These are phyloP conservation scores for Cystobasidiopsis lactophilus DNA, from an alignment of 768 basidiomycete genomes.

Conservation along the genomic window DNA sequence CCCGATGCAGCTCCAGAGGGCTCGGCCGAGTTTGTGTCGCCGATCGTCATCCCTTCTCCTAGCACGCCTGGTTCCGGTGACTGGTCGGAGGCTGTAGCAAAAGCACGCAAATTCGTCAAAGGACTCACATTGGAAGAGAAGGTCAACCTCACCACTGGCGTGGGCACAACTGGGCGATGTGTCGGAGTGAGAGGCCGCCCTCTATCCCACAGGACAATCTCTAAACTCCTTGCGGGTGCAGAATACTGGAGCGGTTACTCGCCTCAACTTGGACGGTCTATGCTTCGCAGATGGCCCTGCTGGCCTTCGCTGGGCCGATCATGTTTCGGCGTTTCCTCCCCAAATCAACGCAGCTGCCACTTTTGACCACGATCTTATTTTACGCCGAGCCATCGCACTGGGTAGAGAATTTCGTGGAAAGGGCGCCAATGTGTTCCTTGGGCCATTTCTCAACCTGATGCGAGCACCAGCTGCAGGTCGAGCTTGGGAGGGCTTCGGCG, in stretches of 20 bases:
- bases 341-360: constrained; percentile 63
- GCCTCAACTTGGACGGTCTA: constrained; percentile 18
- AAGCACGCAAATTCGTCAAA: constrained; percentile 25
- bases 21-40: too few relatives aligned
- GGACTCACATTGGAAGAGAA: constrained; percentile 38
- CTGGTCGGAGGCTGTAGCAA: constrained; percentile 21
- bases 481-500: constrained; percentile 10
- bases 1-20: too few relatives aligned
- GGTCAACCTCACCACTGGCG: constrained; percentile 37
- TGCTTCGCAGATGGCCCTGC: constrained; percentile 22
- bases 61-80: constrained; percentile 11
- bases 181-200: too few relatives aligned
- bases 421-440: constrained; percentile 56
- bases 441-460: constrained; percentile 18
- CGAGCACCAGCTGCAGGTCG: constrained; percentile 3
- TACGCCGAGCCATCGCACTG: constrained; percentile 52
- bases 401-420: constrained; percentile 66
- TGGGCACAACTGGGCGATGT: constrained; percentile 18
- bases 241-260: constrained; percentile 14
- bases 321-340: constrained; percentile 36
- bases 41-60: too few relatives aligned
- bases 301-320: background rate
- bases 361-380: constrained; percentile 56
- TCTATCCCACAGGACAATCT: too few relatives aligned
- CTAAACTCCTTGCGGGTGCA: too few relatives aligned